A percentile compares a stretch with the other conserved stretches of the same genome.
Evolutionary conservation across 441 rosid genomes (phyloP).

Genomic region (Populus hybrid): DNA sequence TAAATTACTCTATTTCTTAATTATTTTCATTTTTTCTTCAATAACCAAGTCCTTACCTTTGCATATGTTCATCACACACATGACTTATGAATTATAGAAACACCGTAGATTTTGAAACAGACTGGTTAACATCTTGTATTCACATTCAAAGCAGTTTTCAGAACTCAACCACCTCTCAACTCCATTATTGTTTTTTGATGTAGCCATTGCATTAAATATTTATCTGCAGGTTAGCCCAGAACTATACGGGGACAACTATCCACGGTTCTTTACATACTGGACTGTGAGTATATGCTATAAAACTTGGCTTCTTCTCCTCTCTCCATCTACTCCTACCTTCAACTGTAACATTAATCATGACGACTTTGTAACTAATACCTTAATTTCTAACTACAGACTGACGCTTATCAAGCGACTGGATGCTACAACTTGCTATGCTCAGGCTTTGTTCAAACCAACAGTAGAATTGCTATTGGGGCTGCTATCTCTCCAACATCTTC

Average conservation of each 20-base stretch:
- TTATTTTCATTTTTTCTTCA: background rate
- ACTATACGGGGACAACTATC: slow-evolving; percentile 84
- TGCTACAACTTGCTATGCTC: slow-evolving; percentile 97
- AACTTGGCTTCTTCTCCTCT: slow-evolving; percentile 5
- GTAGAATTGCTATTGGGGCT: slow-evolving; percentile 84
- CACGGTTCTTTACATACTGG: slow-evolving; percentile 98
- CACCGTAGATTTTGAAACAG: background rate
- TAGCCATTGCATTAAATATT: slow-evolving; percentile 3
- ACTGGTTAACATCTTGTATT: background rate
- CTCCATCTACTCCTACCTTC: slow-evolving; percentile 8
- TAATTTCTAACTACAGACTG: slow-evolving; percentile 46
- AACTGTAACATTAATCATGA: slow-evolving; percentile 18
- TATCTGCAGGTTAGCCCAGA: slow-evolving; percentile 88
- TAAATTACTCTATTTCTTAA: background rate
- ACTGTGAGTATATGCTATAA: slow-evolving; percentile 59
- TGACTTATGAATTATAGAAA: background rate
- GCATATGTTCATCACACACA: background rate
- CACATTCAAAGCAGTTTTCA: slow-evolving; percentile 28
- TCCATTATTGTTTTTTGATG: slow-evolving; percentile 7
- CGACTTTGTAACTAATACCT: background rate
- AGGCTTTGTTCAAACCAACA: slow-evolving; percentile 93
- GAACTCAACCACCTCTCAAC: slow-evolving; percentile 31
- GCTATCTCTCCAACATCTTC: slow-evolving; percentile 96
- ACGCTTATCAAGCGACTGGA: slow-evolving; percentile 96
- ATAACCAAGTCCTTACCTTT: background rate